These are phyloP conservation scores for Fusarium graminum DNA, from an alignment of 2,329 filamentous ascomycete species.

Conservation along the genomic window DNA sequence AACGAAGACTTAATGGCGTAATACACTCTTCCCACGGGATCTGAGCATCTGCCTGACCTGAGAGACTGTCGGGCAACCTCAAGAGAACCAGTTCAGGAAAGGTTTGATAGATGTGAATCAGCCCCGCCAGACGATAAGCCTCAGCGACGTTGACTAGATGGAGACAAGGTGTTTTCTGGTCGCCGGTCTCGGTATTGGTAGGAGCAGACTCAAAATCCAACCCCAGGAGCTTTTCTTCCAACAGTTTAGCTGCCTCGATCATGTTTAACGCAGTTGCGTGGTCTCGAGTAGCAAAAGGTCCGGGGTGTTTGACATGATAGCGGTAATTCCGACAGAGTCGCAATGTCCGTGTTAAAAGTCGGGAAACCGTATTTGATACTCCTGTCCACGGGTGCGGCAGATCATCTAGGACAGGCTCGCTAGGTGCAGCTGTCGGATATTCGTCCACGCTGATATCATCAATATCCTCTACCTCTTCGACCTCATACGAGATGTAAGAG, in stretches of 20 bases:
- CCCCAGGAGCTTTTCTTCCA: conserved; percentile 53
- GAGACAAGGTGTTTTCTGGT: conserved; percentile 44
- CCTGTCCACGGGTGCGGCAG: conserved; percentile 57
- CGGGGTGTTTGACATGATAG: conserved; percentile 41
- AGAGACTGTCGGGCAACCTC: conserved; percentile 45
- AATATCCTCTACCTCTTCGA: conserved; percentile 13
- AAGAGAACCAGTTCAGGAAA: conserved; percentile 53
- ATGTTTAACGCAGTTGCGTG: conserved; percentile 42
- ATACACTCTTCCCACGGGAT: conserved; percentile 53
- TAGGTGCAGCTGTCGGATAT: conserved; percentile 30
- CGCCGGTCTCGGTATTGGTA: conserved; percentile 47
- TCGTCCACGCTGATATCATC: conserved; percentile 32
- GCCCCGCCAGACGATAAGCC: conserved; percentile 54
- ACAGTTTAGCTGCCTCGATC: conserved; percentile 50
- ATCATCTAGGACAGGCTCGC: conserved; percentile 31
- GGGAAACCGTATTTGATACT: conserved; percentile 52
- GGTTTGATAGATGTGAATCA: conserved; percentile 58
- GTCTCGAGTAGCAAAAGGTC: conserved; percentile 29
- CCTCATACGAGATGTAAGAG: conserved; percentile 27
- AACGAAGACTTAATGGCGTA: conserved; percentile 48
- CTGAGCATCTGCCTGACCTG: not conserved
- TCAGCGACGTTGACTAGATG: conserved; percentile 56
- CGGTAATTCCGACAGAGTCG: conserved; percentile 55
- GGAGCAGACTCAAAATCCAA: conserved; percentile 45
- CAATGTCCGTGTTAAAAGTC: conserved; percentile 54